Percentiles rank a stretch among this genome's conserved stretches.
phyloP scores from a whole-genome alignment of 2,329 filamentous ascomycete species.

The Monosporascus sp. region DNA sequence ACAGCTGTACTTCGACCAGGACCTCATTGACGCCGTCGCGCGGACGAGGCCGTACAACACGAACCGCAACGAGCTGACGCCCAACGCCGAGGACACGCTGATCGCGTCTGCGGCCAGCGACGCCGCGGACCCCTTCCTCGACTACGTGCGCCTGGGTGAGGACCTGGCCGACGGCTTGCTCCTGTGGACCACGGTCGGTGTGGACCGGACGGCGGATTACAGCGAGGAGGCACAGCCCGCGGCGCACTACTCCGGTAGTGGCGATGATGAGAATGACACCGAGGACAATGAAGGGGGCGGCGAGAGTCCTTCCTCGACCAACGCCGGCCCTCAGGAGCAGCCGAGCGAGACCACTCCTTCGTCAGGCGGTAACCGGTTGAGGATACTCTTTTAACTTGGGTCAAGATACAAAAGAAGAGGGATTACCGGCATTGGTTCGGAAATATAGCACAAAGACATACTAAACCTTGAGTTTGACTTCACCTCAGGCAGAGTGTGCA shows the following conservation, averaged over 20 bases:
- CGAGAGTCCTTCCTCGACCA: too few species aligned
- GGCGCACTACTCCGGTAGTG: slow-evolving; percentile 21
- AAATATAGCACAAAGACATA: too few species aligned
- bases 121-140: slow-evolving; percentile 49
- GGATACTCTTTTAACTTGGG: too few species aligned
- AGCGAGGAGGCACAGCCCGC: slow-evolving; percentile 13
- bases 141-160: slow-evolving; percentile 53
- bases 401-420: too few species aligned
- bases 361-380: too few species aligned
- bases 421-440: too few species aligned
- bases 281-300: too few species aligned
- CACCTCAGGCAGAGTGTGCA: too few species aligned
- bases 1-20: slow-evolving; percentile 58
- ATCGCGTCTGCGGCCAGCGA: slow-evolving; percentile 42
- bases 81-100: slow-evolving; percentile 47
- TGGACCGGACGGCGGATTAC: slow-evolving; percentile 32
- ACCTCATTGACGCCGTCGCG: slow-evolving; percentile 45
- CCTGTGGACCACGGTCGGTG: slow-evolving; percentile 45
- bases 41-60: slow-evolving; percentile 36
- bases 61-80: slow-evolving; percentile 38
- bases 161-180: slow-evolving; percentile 42
- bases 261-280: slow-evolving; percentile 2
- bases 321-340: too few species aligned
- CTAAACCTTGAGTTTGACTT: too few species aligned
- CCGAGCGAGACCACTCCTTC: too few species aligned